These are phyloP conservation scores for Solanum bulbocastanum DNA, from an alignment of 257 asterid species.

Conservation along the genomic window DNA sequence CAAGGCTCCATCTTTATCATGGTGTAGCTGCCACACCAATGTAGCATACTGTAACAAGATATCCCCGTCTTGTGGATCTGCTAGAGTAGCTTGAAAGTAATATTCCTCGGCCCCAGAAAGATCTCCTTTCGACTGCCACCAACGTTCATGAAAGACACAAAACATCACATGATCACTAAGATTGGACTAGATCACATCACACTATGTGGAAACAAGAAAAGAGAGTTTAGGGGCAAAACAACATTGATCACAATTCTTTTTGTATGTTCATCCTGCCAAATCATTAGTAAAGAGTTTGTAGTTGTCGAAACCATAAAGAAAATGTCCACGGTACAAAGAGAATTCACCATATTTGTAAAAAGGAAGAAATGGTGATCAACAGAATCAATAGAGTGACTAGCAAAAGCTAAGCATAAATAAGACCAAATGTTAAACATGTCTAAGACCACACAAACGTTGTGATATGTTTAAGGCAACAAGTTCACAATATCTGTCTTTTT, in stretches of 20 bases:
- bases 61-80: conserved; percentile 68
- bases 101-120: conserved; percentile 62
- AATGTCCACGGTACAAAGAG: not conserved
- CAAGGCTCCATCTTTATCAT: conserved; percentile 44
- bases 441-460: not conserved
- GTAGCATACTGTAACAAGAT: conserved; percentile 45
- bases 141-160: not conserved
- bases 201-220: not conserved
- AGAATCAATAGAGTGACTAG: not conserved
- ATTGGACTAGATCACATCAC: not conserved
- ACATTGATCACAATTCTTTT: not conserved
- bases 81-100: conserved; percentile 41
- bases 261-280: not conserved
- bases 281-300: not conserved
- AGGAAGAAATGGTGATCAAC: not conserved
- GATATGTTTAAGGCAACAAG: not conserved
- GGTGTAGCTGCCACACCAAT: conserved; percentile 57
- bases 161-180: not conserved
- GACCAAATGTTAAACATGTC: not conserved
- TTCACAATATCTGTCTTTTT: not conserved
- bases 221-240: not conserved
- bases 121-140: conserved; percentile 52
- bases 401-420: not conserved
- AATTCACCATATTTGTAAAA: not conserved
- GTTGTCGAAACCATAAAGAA: not conserved